These are phyloP conservation scores for Artemisia argyi DNA, from an alignment of 129 eudicot species.

Conservation along the genomic window DNA sequence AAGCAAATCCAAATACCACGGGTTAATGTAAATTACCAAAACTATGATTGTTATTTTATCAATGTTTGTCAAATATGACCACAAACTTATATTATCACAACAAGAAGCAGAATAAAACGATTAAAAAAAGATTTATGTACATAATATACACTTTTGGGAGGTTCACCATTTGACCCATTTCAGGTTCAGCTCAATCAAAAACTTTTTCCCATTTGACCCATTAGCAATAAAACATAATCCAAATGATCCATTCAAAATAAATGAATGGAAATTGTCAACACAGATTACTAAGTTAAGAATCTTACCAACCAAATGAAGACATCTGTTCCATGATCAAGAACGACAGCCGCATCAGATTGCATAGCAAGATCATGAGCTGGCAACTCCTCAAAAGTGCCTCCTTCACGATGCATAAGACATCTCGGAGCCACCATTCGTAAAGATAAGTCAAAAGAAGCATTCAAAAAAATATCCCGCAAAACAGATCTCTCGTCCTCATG, in stretches of 20 bases:
- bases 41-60: too few relatives aligned
- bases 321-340: conserved; percentile 99
- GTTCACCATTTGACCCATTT: neutral
- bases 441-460: conserved; percentile 89
- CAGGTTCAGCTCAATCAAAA: neutral
- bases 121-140: neutral
- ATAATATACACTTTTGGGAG: neutral
- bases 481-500: conserved; percentile 99
- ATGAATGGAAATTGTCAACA: neutral
- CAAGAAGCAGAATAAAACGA: too few relatives aligned
- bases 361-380: conserved; percentile 96
- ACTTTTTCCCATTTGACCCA: neutral
- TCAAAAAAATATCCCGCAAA: conserved; percentile 75
- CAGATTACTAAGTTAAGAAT: conserved; percentile 16
- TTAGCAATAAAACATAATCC: neutral
- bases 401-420: conserved; percentile 95
- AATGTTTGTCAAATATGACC: too few relatives aligned
- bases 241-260: neutral
- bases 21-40: too few relatives aligned
- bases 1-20: too few relatives aligned
- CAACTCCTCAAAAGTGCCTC: conserved; percentile 97
- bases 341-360: conserved; percentile 99
- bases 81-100: too few relatives aligned
- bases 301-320: conserved; percentile 99
- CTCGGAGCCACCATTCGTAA: conserved; percentile 96